Conservation (phyloP, 306 rosid genomes). For the Trifolium pratense region DNA sequence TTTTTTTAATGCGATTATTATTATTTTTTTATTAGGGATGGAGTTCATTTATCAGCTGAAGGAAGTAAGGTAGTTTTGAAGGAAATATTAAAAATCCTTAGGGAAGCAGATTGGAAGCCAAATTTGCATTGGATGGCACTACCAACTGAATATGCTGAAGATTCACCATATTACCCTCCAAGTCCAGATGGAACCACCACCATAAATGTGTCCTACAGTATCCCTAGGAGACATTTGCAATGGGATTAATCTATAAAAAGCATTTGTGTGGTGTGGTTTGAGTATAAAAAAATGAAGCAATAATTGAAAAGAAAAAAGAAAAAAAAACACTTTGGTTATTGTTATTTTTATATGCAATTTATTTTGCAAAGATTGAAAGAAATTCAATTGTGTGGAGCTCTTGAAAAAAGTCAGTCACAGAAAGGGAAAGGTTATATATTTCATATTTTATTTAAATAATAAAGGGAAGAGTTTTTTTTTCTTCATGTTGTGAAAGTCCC, state of each 20-base stretch:
- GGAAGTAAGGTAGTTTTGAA: constrained; percentile 74
- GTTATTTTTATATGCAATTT: background rate
- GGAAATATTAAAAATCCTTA: constrained; percentile 60
- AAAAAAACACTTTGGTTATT: background rate
- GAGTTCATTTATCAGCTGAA: constrained; percentile 69
- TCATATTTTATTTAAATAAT: background rate
- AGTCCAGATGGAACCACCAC: constrained; percentile 50
- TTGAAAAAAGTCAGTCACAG: background rate
- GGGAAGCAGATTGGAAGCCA: constrained; percentile 78
- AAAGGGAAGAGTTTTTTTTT: background rate
- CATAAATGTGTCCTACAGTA: constrained; percentile 31
- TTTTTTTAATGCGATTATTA: no score
- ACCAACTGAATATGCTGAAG: constrained; percentile 63
- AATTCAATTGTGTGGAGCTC: background rate
- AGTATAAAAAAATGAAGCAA: background rate
- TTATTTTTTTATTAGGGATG: constrained; percentile 56
- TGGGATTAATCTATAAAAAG: constrained; percentile 38
- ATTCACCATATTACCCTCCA: constrained; percentile 55
- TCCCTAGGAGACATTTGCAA: constrained; percentile 29
- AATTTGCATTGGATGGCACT: constrained; percentile 64
- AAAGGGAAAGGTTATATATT: background rate
- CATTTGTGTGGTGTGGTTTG: background rate
- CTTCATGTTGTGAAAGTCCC: constrained; percentile 9
- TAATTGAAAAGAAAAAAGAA: background rate
- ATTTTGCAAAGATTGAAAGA: background rate